These are phyloP conservation scores for Barnettozyma populi DNA, from an alignment of 805 yeast genomes.

Conservation along the genomic window DNA sequence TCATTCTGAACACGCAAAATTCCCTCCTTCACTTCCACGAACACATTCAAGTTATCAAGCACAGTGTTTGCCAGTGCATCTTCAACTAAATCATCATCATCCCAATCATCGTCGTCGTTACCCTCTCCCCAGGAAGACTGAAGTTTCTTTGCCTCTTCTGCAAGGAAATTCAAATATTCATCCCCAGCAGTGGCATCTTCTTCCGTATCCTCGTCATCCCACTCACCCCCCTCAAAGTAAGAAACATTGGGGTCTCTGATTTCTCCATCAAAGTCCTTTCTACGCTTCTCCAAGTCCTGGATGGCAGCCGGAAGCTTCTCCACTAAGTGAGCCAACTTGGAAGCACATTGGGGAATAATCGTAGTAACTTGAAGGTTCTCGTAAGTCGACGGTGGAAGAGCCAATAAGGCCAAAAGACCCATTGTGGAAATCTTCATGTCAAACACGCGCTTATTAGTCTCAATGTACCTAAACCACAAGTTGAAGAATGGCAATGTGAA, in stretches of 20 bases:
- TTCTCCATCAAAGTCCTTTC: conserved; percentile 36
- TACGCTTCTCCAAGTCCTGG: conserved; percentile 53
- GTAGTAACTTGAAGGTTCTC: conserved; percentile 30
- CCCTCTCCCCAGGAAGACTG: conserved; percentile 33
- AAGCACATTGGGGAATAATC: conserved; percentile 44
- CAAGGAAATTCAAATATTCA: conserved; percentile 45
- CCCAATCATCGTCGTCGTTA: conserved; percentile 51
- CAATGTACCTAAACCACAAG: conserved; percentile 55
- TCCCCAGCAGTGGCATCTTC: conserved; percentile 30
- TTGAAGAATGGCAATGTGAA: conserved; percentile 48
- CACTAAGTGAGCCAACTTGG: conserved; percentile 45
- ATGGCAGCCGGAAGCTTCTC: conserved; percentile 69
- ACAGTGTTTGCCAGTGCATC: conserved; percentile 78
- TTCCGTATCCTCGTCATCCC: conserved; percentile 30
- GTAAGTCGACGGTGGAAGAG: conserved; percentile 26
- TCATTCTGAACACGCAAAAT: not conserved
- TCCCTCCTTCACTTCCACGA: conserved; percentile 23
- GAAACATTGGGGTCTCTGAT: conserved; percentile 26
- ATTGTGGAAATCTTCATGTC: conserved; percentile 74
- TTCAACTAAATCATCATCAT: conserved; percentile 74
- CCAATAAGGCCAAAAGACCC: conserved; percentile 51
- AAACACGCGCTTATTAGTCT: conserved; percentile 59
- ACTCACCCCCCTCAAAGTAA: conserved; percentile 25
- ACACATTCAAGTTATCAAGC: conserved; percentile 71
- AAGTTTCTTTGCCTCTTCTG: conserved; percentile 37